Conservation (phyloP, 2,329 filamentous ascomycete genomes). For the Samsoniella hepiali region DNA sequence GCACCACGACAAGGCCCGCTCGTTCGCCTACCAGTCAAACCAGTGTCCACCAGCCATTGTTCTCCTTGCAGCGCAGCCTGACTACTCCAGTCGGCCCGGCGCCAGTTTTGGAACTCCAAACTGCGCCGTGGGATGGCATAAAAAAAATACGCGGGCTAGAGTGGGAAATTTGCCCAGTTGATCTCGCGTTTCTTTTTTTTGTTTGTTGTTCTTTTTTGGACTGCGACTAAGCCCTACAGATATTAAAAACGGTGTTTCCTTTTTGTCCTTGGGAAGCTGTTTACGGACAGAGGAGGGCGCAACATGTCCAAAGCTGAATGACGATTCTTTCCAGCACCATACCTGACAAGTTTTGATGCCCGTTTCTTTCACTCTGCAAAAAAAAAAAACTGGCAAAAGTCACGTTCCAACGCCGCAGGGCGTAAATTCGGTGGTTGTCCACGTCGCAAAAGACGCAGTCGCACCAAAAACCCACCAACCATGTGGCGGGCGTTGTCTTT, state of each 20-base stretch:
- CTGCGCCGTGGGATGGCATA: too few species aligned
- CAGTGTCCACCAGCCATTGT: neutral
- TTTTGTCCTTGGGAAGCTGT: neutral
- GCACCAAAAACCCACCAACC: too few species aligned
- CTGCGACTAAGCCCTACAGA: slow-evolving; percentile 14
- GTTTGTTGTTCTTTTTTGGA: neutral
- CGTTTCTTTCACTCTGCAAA: too few species aligned
- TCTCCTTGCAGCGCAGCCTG: neutral
- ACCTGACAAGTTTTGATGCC: too few species aligned
- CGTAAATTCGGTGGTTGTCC: too few species aligned
- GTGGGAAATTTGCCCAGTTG: neutral
- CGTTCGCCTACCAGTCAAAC: too few species aligned
- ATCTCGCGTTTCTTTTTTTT: neutral
- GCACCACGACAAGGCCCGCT: neutral
- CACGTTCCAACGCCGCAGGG: too few species aligned
- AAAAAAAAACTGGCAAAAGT: too few species aligned
- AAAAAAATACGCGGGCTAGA: neutral
- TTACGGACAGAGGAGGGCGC: too few species aligned
- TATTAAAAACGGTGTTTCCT: slow-evolving; percentile 6
- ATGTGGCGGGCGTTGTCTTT: too few species aligned
- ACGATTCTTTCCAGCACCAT: neutral
- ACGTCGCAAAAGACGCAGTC: too few species aligned
- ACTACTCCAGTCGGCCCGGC: neutral
- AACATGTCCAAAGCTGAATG: neutral
- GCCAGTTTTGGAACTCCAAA: neutral